Base-by-base conservation (phyloP, 495 filamentous ascomycete species). In the Aspergillus mulundensis region DNA sequence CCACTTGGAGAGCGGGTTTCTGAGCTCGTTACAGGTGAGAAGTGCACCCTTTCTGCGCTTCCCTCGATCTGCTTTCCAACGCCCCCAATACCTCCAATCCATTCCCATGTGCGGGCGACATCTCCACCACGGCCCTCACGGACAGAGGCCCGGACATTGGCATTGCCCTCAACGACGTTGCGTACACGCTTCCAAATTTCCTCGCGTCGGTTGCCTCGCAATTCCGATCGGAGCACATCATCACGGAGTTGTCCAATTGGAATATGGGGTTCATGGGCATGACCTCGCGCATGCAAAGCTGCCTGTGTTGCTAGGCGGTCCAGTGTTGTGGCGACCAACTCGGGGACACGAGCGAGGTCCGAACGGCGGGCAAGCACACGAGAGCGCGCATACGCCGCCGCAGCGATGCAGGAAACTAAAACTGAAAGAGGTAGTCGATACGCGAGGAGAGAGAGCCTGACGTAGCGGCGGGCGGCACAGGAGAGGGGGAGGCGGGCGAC, bases 391-490 rank as follows among this genome's bases (percentile, higher is more conserved):
- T 89, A 90, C 42, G 77, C 57, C 11, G 80, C 54, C 14, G 70
- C 66, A 19, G 76, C 57, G 23, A 83, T 32, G n/a, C 78, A 53
- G 4, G 86, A 44, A 39, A 82, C 72, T 71, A 94, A 62, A 79
- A 83, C 64, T 78, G 82, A 80, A 96, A 97, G 82, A 81, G 87
- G 77, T 84, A 95, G 77, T 90, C 94, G 84, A 96, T 97, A 82
- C 87, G 87, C 81, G 81, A 89, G 85, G 89, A 96, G 72, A 80
- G 93, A 84, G 84, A 88, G 87, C 78, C 89, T 83, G 82, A 95
- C 75, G 77, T 90, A 91, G 77, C 92, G 85, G 77, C 83, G 83
- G 89, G 92, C 62, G 76, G 89, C 83, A 78, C 95, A 99, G 76
- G 71, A 65, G 85, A 96, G 78, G 75, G 91, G 81, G 85, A 97